Base-by-base conservation (phyloP, 179 eudicot genomes). In the Drosera spatulata region DNA sequence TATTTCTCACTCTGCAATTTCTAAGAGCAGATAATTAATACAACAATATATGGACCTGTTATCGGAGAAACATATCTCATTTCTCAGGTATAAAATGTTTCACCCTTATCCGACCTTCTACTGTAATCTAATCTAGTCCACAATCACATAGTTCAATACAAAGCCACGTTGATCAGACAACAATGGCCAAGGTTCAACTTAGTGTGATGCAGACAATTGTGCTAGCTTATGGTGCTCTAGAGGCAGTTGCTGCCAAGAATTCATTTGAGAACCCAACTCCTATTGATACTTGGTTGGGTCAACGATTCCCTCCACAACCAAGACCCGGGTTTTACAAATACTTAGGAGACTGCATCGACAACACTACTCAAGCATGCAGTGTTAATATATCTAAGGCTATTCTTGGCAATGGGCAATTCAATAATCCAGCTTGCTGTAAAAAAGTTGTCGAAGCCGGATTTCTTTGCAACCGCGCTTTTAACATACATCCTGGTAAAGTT, bases 261-360 rank as follows among this genome's bases (percentile, higher is more conserved):
- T 3, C 3, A 3, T 53, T n/a, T 53, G 6, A 14, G 11, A 53
- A 14, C 10, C 56, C 5, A 5, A 53, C 5, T 15, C 56, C 38
- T 10, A 0, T 13, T 5, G 33, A 53, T 33, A 4, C 10, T 14
- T 56, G 60, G 60, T 56, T 7, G 2, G 45, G 46, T 14, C 14
- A 4, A 39, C n/a, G 2, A 5, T 5, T 56, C 2, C 60, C 60
- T 39, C 14, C 45, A 56, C 60, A 56, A n/a, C 44, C 60, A 41
- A 7, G 60, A 6, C 60, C 45, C 9, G 11, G 45, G 8, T 56
- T 5, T 41, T 56, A 56, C 60, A 56, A 39, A 6, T 56, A 39
- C 13, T 56, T 56, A 13, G 45, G 60, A 56, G 43, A 56, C 45
- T 39, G 60, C n/a, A 56, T 39, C 41, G 9, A 56, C 14, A 39